These are phyloP conservation scores for Zymoseptoria tritici DNA, from an alignment of 2,329 filamentous ascomycete genomes.

Conservation along the genomic window DNA sequence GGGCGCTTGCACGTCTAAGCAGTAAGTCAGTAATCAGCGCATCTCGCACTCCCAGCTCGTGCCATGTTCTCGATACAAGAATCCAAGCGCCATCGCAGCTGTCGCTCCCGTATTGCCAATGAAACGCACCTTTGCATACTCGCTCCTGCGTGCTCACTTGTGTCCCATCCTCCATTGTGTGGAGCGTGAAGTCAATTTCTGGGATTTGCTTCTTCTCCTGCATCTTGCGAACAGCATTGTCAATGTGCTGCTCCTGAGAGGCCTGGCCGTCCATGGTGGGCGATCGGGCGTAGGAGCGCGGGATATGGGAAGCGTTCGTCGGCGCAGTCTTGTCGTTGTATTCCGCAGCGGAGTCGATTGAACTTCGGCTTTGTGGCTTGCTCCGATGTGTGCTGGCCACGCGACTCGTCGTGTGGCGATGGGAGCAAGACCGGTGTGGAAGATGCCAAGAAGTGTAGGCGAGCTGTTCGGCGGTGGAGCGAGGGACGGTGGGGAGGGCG, in stretches of 20 bases:
- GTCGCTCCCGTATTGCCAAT: neutral
- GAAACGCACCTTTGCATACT: slow-evolving; percentile 81
- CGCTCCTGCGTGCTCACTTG: slow-evolving; percentile 93
- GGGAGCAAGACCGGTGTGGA: slow-evolving; percentile 1
- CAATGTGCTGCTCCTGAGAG: slow-evolving; percentile 48
- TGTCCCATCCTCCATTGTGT: slow-evolving; percentile 94
- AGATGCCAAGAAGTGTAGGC: neutral
- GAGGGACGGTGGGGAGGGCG: neutral
- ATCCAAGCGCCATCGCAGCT: neutral
- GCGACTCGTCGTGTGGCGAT: neutral
- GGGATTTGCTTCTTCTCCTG: slow-evolving; percentile 90
- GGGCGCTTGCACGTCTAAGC: slow-evolving; percentile 87
- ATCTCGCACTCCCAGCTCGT: neutral
- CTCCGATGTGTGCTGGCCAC: slow-evolving; percentile 2
- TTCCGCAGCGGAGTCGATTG: neutral
- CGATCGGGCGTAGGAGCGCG: neutral
- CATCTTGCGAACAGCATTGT: slow-evolving; percentile 87
- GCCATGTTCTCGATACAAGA: neutral
- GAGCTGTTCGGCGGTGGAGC: neutral
- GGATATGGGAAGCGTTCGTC: neutral
- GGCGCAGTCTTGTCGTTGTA: neutral
- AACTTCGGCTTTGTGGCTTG: slow-evolving; percentile 10
- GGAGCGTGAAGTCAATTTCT: slow-evolving; percentile 97
- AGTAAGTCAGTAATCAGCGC: slow-evolving; percentile 14
- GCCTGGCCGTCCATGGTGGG: slow-evolving; percentile 26